Evolutionary conservation across 2,329 filamentous ascomycete genomes (phyloP).

Genomic region (Bipolaris gigantea): DNA sequence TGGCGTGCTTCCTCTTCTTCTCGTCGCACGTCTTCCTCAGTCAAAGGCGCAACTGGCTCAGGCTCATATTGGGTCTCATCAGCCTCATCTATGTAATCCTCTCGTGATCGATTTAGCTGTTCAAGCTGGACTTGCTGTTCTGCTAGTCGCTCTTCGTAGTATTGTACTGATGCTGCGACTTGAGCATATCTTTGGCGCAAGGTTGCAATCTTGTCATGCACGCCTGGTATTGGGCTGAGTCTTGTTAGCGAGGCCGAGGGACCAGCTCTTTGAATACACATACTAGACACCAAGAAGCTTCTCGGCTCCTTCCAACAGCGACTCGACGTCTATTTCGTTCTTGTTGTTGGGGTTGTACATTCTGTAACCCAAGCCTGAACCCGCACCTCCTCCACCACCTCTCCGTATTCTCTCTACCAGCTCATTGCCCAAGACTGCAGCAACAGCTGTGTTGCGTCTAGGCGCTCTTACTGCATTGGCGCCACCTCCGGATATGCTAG

Average conservation of each 20-base stretch:
- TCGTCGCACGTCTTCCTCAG: conserved; percentile 67
- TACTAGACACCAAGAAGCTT: conserved; percentile 86
- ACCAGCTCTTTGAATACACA: conserved; percentile 26
- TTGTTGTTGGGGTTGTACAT: conserved; percentile 52
- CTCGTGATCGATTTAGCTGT: conserved; percentile 66
- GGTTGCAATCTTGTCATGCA: conserved; percentile 71
- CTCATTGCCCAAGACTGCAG: conserved; percentile 83
- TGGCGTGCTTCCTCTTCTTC: conserved; percentile 71
- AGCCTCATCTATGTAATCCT: conserved; percentile 61
- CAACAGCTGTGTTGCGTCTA: conserved; percentile 78
- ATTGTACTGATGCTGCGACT: conserved; percentile 71
- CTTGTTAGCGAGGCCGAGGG: conserved; percentile 7
- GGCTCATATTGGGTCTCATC: conserved; percentile 48
- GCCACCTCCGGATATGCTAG: conserved; percentile 41
- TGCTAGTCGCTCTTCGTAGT: conserved; percentile 78
- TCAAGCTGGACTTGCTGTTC: conserved; percentile 75
- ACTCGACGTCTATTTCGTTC: conserved; percentile 82
- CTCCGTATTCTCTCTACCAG: conserved; percentile 78
- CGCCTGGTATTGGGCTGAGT: conserved; percentile 70
- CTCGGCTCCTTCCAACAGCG: conserved; percentile 82
- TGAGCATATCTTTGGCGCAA: conserved; percentile 72
- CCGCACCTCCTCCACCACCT: conserved; percentile 58
- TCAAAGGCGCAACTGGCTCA: conserved; percentile 54
- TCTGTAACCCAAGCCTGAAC: conserved; percentile 50
- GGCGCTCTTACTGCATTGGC: conserved; percentile 56